phyloP scores from a whole-genome alignment of 2,329 filamentous ascomycete genomes.

The Alternaria rosae region DNA sequence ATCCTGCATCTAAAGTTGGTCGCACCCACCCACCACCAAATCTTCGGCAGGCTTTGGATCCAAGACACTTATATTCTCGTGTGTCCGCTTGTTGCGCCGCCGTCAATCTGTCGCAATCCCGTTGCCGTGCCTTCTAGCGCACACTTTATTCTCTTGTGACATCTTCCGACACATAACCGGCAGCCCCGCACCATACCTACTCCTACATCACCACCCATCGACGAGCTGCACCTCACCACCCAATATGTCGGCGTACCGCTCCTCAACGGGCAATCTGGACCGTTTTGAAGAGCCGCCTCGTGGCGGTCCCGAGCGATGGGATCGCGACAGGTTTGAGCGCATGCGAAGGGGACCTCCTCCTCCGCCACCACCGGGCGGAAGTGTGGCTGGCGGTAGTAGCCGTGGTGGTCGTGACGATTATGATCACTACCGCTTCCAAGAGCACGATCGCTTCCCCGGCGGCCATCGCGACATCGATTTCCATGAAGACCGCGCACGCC shows the following conservation, averaged over 20 bases:
- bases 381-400: constrained; percentile 6
- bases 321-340: constrained; percentile 60
- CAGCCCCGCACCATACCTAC: constrained; percentile 28
- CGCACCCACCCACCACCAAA: constrained; percentile 26
- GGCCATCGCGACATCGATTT: constrained; percentile 53
- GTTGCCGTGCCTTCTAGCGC: constrained; percentile 4
- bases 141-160: constrained; percentile 2
- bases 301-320: constrained; percentile 53
- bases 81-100: constrained; percentile 13
- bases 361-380: constrained; percentile 7
- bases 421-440: constrained; percentile 51
- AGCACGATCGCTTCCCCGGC: constrained; percentile 54
- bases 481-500: constrained; percentile 54
- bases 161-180: constrained; percentile 14
- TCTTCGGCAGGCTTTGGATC: constrained; percentile 9
- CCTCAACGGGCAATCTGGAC: constrained; percentile 54
- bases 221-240: constrained; percentile 5
- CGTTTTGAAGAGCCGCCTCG: constrained; percentile 50
- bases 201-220: constrained; percentile 19
- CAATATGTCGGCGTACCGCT: constrained; percentile 44
- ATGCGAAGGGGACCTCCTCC: constrained; percentile 35
- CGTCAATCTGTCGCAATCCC: constrained; percentile 1
- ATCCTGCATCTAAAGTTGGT: constrained; percentile 32
- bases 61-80: constrained; percentile 22
- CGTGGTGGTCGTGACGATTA: constrained; percentile 44